Percentiles rank a stretch among this genome's conserved stretches.
These are phyloP conservation scores for Xylaria sp. DNA, from an alignment of 2,329 filamentous ascomycete species.

Conservation along the genomic window DNA sequence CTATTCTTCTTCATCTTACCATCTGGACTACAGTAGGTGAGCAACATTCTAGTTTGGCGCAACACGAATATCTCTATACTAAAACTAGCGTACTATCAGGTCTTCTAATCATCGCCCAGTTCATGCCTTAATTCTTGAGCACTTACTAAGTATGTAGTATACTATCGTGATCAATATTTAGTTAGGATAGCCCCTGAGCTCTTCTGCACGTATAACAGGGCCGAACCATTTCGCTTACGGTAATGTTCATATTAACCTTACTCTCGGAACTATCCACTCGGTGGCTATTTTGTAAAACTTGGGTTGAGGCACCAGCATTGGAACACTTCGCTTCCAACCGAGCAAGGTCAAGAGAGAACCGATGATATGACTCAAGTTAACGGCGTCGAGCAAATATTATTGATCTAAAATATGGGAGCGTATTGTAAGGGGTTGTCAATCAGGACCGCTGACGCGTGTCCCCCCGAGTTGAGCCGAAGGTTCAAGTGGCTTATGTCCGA, in stretches of 20 bases:
- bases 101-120: background rate
- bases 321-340: background rate
- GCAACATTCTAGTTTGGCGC: background rate
- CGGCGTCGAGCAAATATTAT: background rate
- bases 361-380: background rate
- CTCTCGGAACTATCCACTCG: background rate
- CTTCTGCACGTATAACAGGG: background rate
- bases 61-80: background rate
- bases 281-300: background rate
- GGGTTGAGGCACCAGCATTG: background rate
- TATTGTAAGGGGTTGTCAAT: background rate
- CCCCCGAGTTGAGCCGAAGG: background rate
- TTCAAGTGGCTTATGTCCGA: background rate
- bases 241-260: background rate
- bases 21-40: background rate
- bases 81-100: background rate
- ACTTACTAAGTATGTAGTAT: too few relatives aligned
- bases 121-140: background rate
- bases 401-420: background rate
- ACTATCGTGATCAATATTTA: background rate
- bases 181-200: constrained; percentile 1
- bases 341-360: background rate
- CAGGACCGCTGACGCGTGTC: too few relatives aligned
- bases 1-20: background rate
- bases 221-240: background rate